Evolutionary conservation across 768 basidiomycete genomes (phyloP).

Genomic region (Phaffia tasmanica): DNA sequence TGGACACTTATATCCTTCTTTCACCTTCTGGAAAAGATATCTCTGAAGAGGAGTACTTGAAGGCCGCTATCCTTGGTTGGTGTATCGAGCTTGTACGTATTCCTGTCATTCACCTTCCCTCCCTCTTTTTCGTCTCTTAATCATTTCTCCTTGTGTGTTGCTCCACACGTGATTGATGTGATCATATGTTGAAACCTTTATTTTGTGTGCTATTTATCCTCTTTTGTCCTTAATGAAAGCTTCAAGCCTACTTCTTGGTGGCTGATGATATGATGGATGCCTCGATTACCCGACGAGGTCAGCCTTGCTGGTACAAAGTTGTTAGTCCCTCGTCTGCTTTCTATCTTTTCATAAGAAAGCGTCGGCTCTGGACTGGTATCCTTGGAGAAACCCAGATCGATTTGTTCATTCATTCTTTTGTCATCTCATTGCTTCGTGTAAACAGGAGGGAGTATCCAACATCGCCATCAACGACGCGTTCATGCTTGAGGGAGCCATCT

Average conservation of each 20-base stretch:
- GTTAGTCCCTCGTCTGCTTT: slow-evolving; percentile 31
- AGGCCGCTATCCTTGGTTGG: slow-evolving; percentile 85
- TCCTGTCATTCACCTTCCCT: neutral
- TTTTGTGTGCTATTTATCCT: neutral
- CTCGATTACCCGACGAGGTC: slow-evolving; percentile 82
- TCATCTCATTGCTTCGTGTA: neutral
- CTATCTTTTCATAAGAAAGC: neutral
- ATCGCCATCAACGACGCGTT: slow-evolving; percentile 93
- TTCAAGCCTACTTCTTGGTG: slow-evolving; percentile 96
- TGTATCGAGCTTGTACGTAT: slow-evolving; percentile 80
- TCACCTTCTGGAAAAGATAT: slow-evolving; percentile 40
- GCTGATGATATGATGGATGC: slow-evolving; percentile 96
- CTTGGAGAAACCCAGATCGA: neutral
- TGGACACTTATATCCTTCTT: slow-evolving; percentile 82
- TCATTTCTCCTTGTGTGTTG: too few relatives aligned
- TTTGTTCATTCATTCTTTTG: neutral
- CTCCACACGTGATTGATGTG: too few relatives aligned
- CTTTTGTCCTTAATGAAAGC: slow-evolving; percentile 42
- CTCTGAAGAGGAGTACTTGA: slow-evolving; percentile 73
- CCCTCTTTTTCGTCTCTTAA: neutral
- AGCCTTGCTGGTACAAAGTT: slow-evolving; percentile 85
- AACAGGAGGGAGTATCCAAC: slow-evolving; percentile 50
- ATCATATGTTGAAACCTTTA: neutral
- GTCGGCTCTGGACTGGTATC: neutral
- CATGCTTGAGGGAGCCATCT: slow-evolving; percentile 92